Percentiles rank a stretch among this genome's conserved stretches.
Evolutionary conservation across 805 yeast genomes (phyloP).

Genomic region (Wickerhamiella kurtzmanii): DNA sequence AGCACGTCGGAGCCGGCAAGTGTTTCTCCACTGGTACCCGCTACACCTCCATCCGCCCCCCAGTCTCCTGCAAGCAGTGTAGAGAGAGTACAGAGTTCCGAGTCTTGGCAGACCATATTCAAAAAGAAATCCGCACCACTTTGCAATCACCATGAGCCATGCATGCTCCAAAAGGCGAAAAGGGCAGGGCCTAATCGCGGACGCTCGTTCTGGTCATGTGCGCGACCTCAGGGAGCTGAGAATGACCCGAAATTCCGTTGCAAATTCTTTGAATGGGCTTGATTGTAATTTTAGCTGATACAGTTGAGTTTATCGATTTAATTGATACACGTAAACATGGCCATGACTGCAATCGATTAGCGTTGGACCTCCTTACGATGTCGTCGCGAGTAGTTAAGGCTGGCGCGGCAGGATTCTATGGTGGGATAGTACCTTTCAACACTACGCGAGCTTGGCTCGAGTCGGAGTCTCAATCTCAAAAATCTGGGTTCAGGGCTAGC

Average conservation of each 20-base stretch:
- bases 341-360: too few relatives aligned
- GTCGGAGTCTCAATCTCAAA: too few relatives aligned
- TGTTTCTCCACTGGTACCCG: neutral
- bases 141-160: conserved; percentile 26
- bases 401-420: too few relatives aligned
- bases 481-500: too few relatives aligned
- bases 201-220: conserved; percentile 29
- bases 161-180: conserved; percentile 21
- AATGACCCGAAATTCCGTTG: conserved; percentile 20
- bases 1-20: neutral
- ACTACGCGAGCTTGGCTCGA: too few relatives aligned
- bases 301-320: neutral
- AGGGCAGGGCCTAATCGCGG: conserved; percentile 25
- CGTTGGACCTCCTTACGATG: too few relatives aligned
- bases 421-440: too few relatives aligned
- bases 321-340: too few relatives aligned
- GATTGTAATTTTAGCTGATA: neutral
- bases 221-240: conserved; percentile 21
- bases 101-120: conserved; percentile 5
- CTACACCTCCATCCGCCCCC: neutral
- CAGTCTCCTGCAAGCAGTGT: neutral
- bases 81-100: neutral
- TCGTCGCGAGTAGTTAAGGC: too few relatives aligned
- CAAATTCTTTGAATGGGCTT: conserved; percentile 26
- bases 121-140: conserved; percentile 6